Base-by-base conservation (phyloP, 768 basidiomycete species). In the Termitomyces sp. region DNA sequence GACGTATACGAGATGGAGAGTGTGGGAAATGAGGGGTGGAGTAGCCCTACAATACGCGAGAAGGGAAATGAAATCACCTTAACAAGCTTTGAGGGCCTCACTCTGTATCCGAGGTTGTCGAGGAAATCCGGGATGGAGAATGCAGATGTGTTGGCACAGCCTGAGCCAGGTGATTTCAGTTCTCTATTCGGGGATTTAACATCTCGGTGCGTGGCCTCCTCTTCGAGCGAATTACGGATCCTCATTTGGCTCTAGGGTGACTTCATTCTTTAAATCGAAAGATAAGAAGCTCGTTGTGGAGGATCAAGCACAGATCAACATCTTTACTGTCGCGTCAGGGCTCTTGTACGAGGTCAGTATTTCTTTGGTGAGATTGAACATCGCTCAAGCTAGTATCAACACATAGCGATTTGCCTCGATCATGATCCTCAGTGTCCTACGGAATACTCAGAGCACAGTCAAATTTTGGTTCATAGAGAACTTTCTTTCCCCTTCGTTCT, bases 401-500 rank as follows among this genome's bases (percentile, higher is more conserved):
- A 6, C n/a, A 8, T 63, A 98, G 94, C 88, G 97, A 16, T 98
- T 99, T 73, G 95, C 88, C 0, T 93, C 93, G 9, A 98, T 99
- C 75, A 99, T 98, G 97, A 93, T 98, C 58, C 79, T 98, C 37
- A 96, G 94, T 65, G 97, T 99, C 34, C 78, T 98, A 63, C 87
- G 88, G 42, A 96, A 98, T 68, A 98, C 97, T 18, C 87, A 94
- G 20, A 91, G 89, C 67, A 89, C 86, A 30, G 95, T 99, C 72
- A 99, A 99, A 72, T 99, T 98, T 75, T 98, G 97, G 97, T 98
- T 98, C 74, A 98, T 99, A 63, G 92, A 97, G 70, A 98, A 99
- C 75, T 99, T 99, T 82, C 81, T 98, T 15, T 98, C 96, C 0
- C 97, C 96, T 0, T 91, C 95, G 0, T 99, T 99, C 83, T 74